These are phyloP conservation scores for Boletellus dicymbophilus DNA, from an alignment of 1,284 basidiomycete genomes.

Conservation along the genomic window DNA sequence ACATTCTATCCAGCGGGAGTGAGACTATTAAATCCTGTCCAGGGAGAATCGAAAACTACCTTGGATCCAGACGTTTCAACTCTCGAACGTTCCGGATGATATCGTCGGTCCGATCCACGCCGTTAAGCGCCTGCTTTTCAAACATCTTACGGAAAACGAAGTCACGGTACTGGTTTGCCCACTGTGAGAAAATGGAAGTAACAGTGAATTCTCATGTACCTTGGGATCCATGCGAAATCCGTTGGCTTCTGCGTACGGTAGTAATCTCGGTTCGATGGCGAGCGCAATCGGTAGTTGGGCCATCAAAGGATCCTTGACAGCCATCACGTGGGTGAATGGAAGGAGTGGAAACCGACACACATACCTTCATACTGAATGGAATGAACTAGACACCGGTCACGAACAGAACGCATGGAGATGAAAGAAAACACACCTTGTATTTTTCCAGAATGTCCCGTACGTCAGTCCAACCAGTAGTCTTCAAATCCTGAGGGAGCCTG, in stretches of 20 bases:
- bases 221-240: constrained; percentile 76
- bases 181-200: constrained; percentile 15
- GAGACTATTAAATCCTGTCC: constrained; percentile 11
- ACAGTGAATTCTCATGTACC: constrained; percentile 37
- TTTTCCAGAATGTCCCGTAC: constrained; percentile 66
- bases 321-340: constrained; percentile 12
- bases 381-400: constrained; percentile 55
- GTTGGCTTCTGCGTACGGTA: constrained; percentile 68
- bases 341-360: constrained; percentile 8
- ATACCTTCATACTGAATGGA: constrained; percentile 69
- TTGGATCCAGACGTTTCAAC: constrained; percentile 62
- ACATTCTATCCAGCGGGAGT: constrained; percentile 53
- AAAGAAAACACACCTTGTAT: constrained; percentile 53
- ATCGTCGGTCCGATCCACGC: constrained; percentile 56
- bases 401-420: constrained; percentile 10
- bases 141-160: constrained; percentile 84
- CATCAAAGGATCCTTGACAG: constrained; percentile 68
- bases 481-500: constrained; percentile 53
- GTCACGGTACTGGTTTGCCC: constrained; percentile 63
- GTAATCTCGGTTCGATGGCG: constrained; percentile 71
- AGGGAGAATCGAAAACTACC: constrained; percentile 37
- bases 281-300: constrained; percentile 72
- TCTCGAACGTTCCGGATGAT: constrained; percentile 69
- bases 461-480: constrained; percentile 59
- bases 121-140: constrained; percentile 54